phyloP scores from a whole-genome alignment of 768 basidiomycete genomes.

The Tricholoma sp. region DNA sequence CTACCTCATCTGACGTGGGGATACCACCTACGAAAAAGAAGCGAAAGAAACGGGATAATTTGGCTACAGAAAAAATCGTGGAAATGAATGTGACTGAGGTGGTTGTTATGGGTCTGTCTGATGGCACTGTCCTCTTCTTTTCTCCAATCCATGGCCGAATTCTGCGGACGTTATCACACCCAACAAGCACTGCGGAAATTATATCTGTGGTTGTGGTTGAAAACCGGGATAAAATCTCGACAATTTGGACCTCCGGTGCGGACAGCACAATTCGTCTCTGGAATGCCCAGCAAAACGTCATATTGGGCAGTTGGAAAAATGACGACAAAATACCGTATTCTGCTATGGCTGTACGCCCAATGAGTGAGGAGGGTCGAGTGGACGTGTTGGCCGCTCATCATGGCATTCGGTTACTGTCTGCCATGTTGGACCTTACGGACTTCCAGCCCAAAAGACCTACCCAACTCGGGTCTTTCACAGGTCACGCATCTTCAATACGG shows the following conservation, averaged over 20 bases:
- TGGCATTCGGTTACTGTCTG: conserved; percentile 48
- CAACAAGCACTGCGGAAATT: conserved; percentile 49
- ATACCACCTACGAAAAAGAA: conserved; percentile 48
- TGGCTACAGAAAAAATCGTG: conserved; percentile 18
- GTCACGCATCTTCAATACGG: conserved; percentile 57
- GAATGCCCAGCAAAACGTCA: conserved; percentile 45
- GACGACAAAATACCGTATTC: conserved; percentile 58
- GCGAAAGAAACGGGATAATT: conserved; percentile 39
- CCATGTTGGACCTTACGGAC: conserved; percentile 18
- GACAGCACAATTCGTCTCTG: conserved; percentile 55
- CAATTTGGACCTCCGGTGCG: conserved; percentile 53
- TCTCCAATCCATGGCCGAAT: conserved; percentile 57
- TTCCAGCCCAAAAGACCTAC: conserved; percentile 37
- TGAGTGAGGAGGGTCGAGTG: conserved; percentile 29
- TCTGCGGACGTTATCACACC: conserved; percentile 48
- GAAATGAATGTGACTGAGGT: conserved; percentile 31
- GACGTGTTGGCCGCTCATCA: conserved; percentile 58
- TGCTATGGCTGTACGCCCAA: conserved; percentile 41
- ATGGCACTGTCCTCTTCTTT: conserved; percentile 56
- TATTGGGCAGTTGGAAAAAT: conserved; percentile 48
- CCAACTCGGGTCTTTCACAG: conserved; percentile 50
- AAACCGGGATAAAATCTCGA: conserved; percentile 23
- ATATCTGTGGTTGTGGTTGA: conserved; percentile 38
- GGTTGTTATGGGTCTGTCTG: conserved; percentile 54
- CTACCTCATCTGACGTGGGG: conserved; percentile 18